phyloP scores from a whole-genome alignment of 108 stramenopile species.

The Nitzschia palea region DNA sequence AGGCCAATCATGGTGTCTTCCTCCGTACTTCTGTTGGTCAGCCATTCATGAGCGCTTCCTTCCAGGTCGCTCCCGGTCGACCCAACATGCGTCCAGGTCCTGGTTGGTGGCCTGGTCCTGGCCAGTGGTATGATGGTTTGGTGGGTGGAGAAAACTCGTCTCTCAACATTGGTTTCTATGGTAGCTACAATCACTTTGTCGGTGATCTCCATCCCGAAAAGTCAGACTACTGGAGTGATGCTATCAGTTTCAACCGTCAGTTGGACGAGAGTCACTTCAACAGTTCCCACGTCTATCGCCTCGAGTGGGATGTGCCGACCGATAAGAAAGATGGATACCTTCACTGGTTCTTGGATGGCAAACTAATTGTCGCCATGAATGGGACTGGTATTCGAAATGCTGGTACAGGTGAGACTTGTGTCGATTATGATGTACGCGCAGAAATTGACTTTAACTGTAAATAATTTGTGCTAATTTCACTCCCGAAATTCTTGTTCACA shows the following conservation, averaged over 20 bases:
- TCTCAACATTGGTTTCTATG: slow-evolving; percentile 94
- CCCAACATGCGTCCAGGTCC: slow-evolving; percentile 67
- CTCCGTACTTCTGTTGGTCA: slow-evolving; percentile 77
- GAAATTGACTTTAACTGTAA: too few species aligned
- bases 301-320: slow-evolving; percentile 94
- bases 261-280: slow-evolving; percentile 78
- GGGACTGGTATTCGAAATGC: slow-evolving; percentile 55
- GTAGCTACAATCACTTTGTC: slow-evolving; percentile 85
- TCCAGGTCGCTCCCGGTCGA: slow-evolving; percentile 88
- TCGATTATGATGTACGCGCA: background rate
- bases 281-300: slow-evolving; percentile 77
- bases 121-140: slow-evolving; percentile 91
- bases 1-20: slow-evolving; percentile 64
- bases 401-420: slow-evolving; percentile 37
- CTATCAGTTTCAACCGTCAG: slow-evolving; percentile 88
- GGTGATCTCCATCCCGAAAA: slow-evolving; percentile 59
- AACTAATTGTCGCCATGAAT: slow-evolving; percentile 80
- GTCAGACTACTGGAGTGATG: slow-evolving; percentile 94
- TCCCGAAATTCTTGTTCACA: slow-evolving; percentile 10
- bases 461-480: background rate
- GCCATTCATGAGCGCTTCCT: slow-evolving; percentile 84
- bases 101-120: slow-evolving; percentile 85
- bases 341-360: slow-evolving; percentile 91
- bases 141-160: slow-evolving; percentile 72
- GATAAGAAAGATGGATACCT: slow-evolving; percentile 68